Base-by-base conservation (phyloP, 805 yeast genomes). In the Yamadazyma insecticola region DNA sequence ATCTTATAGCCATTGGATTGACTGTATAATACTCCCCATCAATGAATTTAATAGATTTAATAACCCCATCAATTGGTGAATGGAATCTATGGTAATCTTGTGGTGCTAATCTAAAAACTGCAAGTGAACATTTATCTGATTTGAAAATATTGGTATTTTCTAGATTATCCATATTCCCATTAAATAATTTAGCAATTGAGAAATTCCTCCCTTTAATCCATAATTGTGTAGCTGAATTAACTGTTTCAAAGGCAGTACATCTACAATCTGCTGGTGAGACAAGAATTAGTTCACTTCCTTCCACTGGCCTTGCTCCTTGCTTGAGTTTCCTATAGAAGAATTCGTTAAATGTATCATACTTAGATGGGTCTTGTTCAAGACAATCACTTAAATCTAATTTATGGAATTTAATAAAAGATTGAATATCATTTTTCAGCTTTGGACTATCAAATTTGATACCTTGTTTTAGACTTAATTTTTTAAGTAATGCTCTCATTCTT, bases 51-150 rank as follows among this genome's bases (percentile, higher is more conserved):
- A 90, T 79, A 35, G 74, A 67, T 1, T 83, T 82, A 20, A 92
- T 57, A 0, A 51, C 51, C 2, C 97, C 97, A 36, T 71, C 73
- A 2, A 92, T 89, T 0, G 97, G 96, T 11, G 76, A 70, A 53
- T 90, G 98, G 56, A 90, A 89, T 26, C 98, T 64, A 51, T 90
- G 98, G 50, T 90, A 90, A 53, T 90, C 98, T 53, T 90, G 98
- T 1, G 98, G 98, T 0, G 98, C 97, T 25, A 90, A 62, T 35
- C 98, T 62, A 55, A 90, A 90, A 2, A 90, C 74, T 0, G 82
- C 89, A 25, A 89, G 55, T 3, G 88, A 63, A 24, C 87, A 82
- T 11, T 63, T 55, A 4, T 46, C 49, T 1, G 62, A 44, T 32
- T 53, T 53, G 44, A 44, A 60, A 17, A 63, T 35, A 30, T 58